Evolutionary conservation across 2,329 filamentous ascomycete species (phyloP).

Genomic region (Rutstroemia sydowiana): DNA sequence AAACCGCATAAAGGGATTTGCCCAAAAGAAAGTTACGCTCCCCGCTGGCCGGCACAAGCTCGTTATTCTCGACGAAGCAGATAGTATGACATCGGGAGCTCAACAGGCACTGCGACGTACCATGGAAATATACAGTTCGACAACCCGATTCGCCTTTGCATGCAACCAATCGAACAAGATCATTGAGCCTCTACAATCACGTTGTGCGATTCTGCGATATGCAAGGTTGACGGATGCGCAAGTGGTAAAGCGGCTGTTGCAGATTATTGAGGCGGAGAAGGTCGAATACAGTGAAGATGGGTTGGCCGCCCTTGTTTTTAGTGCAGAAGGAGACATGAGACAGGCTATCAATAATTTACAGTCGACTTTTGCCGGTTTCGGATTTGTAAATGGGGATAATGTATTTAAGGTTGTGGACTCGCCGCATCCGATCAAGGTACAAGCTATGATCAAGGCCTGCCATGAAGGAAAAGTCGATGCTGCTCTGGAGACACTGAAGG

Average conservation of each 20-base stretch:
- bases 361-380: conserved; percentile 86
- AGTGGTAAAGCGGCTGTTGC: conserved; percentile 80
- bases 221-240: conserved; percentile 87
- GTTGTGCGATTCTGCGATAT: conserved; percentile 93
- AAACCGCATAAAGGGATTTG: conserved; percentile 96
- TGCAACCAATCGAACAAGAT: conserved; percentile 99
- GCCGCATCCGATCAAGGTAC: conserved; percentile 95
- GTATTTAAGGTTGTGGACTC: conserved; percentile 97
- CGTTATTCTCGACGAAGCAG: conserved; percentile 94
- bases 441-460: conserved; percentile 97
- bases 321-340: conserved; percentile 95
- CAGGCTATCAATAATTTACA: conserved; percentile 99
- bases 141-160: conserved; percentile 93
- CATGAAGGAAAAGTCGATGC: conserved; percentile 86
- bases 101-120: conserved; percentile 91
- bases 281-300: conserved; percentile 91
- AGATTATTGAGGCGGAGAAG: conserved; percentile 88
- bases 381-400: conserved; percentile 94
- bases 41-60: conserved; percentile 88
- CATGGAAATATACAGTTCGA: conserved; percentile 98
- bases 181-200: conserved; percentile 95
- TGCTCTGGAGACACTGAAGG: conserved; percentile 77
- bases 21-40: conserved; percentile 96
- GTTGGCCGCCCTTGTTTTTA: conserved; percentile 91
- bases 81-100: conserved; percentile 95